Evolutionary conservation across 2,329 filamentous ascomycete genomes (phyloP).

Genomic region (Diaporthe sp.): DNA sequence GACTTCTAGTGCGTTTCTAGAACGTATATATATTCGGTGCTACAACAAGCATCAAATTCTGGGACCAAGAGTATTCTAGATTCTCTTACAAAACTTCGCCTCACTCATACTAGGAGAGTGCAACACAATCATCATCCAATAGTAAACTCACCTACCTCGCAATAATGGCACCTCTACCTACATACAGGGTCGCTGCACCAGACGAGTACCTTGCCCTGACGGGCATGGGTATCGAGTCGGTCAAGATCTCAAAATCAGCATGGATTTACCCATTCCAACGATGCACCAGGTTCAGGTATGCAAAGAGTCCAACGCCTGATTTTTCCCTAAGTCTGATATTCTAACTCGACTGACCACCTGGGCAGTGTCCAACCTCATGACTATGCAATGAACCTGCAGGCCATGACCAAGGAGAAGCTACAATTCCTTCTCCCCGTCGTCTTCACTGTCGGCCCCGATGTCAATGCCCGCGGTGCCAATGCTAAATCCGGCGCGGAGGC

Average conservation of each 20-base stretch:
- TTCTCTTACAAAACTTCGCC: not conserved
- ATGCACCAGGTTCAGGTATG: conserved; percentile 64
- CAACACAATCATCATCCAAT: not conserved
- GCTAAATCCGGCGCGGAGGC: conserved; percentile 40
- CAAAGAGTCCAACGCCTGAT: not conserved
- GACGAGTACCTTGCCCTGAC: conserved; percentile 92
- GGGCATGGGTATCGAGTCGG: conserved; percentile 80
- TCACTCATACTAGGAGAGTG: not conserved
- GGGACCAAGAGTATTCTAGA: not conserved
- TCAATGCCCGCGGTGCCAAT: conserved; percentile 71
- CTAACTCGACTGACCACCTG: conserved; percentile 42
- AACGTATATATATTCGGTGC: not conserved
- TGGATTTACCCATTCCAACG: conserved; percentile 81
- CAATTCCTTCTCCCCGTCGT: conserved; percentile 87
- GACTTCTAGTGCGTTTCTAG: conserved; percentile 22
- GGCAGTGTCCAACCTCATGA: conserved; percentile 79
- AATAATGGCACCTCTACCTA: conserved; percentile 1
- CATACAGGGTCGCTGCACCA: conserved; percentile 77
- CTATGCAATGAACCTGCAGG: conserved; percentile 85
- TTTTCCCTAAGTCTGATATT: not conserved
- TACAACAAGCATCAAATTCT: not conserved
- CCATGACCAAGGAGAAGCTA: conserved; percentile 91
- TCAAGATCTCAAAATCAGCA: conserved; percentile 84
- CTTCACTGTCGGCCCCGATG: conserved; percentile 87
- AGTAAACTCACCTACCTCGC: not conserved